Percentiles rank a stretch among this genome's conserved stretches.
These are phyloP conservation scores for Penicillium sp. DNA, from an alignment of 2,329 filamentous ascomycete species.

Conservation along the genomic window DNA sequence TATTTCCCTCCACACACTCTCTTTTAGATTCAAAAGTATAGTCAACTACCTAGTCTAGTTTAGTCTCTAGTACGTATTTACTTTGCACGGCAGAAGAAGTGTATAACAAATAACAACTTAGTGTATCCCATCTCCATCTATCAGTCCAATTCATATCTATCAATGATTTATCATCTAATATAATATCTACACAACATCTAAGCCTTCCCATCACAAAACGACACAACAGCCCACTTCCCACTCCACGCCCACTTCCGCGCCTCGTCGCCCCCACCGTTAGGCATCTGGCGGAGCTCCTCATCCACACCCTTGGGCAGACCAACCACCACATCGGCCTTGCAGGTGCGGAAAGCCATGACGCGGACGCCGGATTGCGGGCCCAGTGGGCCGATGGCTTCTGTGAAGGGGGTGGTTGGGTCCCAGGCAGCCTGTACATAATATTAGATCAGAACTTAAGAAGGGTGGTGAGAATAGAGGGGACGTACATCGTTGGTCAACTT, in stretches of 20 bases:
- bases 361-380: conserved; percentile 74
- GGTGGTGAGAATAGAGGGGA: conserved; percentile 15
- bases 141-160: no score
- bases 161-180: conserved; percentile 1
- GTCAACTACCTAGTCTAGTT: no score
- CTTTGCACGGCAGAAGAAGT: no score
- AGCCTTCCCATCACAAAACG: conserved; percentile 64
- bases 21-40: no score
- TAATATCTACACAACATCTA: no score
- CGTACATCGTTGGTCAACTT: conserved; percentile 83
- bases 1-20: no score
- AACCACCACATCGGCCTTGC: conserved; percentile 93
- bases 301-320: conserved; percentile 74
- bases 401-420: conserved; percentile 80
- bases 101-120: no score
- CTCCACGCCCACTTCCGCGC: conserved; percentile 86
- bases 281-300: conserved; percentile 61
- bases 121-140: no score
- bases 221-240: conserved; percentile 94
- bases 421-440: conserved; percentile 58
- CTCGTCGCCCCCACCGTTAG: conserved; percentile 61
- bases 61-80: no score
- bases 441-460: conserved; percentile 6
- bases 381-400: conserved; percentile 72
- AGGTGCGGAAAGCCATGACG: conserved; percentile 77